Base-by-base conservation (phyloP, 2,329 filamentous ascomycete genomes). In the Botrytis byssoidea region DNA sequence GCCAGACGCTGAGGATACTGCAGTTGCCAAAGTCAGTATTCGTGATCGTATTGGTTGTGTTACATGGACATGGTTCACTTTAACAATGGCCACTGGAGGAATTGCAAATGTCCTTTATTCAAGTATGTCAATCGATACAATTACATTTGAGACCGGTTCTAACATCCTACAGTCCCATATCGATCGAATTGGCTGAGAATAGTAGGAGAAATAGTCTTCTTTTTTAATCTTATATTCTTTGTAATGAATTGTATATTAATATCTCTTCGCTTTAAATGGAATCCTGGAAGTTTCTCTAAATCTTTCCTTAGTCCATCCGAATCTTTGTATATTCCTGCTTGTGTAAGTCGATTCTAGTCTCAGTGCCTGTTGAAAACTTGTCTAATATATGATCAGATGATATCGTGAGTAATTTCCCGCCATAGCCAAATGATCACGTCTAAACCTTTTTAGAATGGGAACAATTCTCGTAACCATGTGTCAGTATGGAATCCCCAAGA, bases 241-340 rank as follows among this genome's bases (percentile, higher is more conserved):
- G 51, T 90, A 20, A 81, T 85, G 68, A 91, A 94, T 76, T 89
- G 89, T 80, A 79, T 85, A 67, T 85, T 93, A 77, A 88, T 95
- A 55, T 85, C 88, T 16, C 82, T 90, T 16, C 88, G 93, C 32
- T 96, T 97, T 81, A 87, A 87, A 77, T 85, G 88, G 77, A 90
- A 90, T 73, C 92, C 92, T 0, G 88, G 90, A 29, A 93, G 90
- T 14, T 93, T 95, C 79, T 86, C 86, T 74, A 85, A 88, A 22
- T 93, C 92, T 0, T 91, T 96, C 74, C 84, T 89, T 10, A 93
- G 95, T 82, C 92, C 93, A 20, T 90, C 91, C 0, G 93, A 97
- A 80, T 92, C 89, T 16, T 85, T 95, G 0, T 96, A 95, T 80
- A 89, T 93, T 25, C 92, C 92, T 0, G 88, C 93, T 1, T 89